phyloP scores from a whole-genome alignment of 768 basidiomycete genomes.

The Trametes punicea region DNA sequence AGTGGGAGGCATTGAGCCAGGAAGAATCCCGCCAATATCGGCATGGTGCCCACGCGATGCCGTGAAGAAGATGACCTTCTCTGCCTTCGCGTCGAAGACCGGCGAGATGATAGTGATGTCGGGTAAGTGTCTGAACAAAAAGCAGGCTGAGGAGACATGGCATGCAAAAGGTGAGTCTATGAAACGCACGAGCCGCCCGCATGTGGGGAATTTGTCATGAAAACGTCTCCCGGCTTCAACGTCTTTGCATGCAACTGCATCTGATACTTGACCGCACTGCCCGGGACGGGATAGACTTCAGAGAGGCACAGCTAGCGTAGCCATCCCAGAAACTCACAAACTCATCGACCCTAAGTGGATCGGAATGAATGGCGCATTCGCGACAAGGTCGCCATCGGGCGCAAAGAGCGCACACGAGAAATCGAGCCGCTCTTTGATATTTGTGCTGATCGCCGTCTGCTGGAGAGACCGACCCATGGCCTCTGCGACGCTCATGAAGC shows the following conservation, averaged over 20 bases:
- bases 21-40: slow-evolving; percentile 89
- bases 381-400: slow-evolving; percentile 91
- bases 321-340: slow-evolving; percentile 54
- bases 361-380: slow-evolving; percentile 90
- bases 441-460: slow-evolving; percentile 89
- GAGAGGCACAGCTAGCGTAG: neutral
- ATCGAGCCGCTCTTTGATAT: slow-evolving; percentile 95
- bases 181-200: slow-evolving; percentile 80
- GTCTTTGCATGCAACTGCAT: slow-evolving; percentile 70
- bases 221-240: slow-evolving; percentile 86
- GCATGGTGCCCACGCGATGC: slow-evolving; percentile 94
- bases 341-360: slow-evolving; percentile 89
- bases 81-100: slow-evolving; percentile 64
- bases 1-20: slow-evolving; percentile 95
- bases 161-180: neutral
- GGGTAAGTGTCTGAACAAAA: slow-evolving; percentile 56
- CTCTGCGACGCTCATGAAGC: slow-evolving; percentile 97
- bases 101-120: slow-evolving; percentile 95
- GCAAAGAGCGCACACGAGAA: slow-evolving; percentile 95
- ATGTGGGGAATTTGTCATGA: slow-evolving; percentile 89
- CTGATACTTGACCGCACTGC: slow-evolving; percentile 82
- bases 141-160: neutral
- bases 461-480: slow-evolving; percentile 91
- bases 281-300: neutral
- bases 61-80: slow-evolving; percentile 87